Base-by-base conservation (phyloP, 495 filamentous ascomycete species). In the Podospora sp. region DNA sequence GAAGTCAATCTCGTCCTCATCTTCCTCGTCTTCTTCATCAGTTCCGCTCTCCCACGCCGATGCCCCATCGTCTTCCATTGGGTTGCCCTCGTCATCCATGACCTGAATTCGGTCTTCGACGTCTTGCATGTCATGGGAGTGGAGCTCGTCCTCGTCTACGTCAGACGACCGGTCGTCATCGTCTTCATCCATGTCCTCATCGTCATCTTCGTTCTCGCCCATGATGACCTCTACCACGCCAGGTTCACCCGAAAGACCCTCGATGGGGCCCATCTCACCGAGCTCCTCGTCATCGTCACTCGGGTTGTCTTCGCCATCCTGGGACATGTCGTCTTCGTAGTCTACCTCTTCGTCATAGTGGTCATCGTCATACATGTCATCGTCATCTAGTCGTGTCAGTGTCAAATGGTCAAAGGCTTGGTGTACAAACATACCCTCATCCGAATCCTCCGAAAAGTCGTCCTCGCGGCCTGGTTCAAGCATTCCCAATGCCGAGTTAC, bases 401-500 rank as follows among this genome's bases (percentile, higher is more conserved):
- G 40, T 33, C 0, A 77, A 68, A 65, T 40, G 62, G 50, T 33
- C 6, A 58, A 18, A 57, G 46, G 35, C 36, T 20, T 40, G 26
- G 26, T 33, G 16, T 69, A 14, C 20, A 24, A 29, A 24, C 72
- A 60, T 79, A 83, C 80, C 87, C 69, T 93, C 92, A 62, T 90
- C 84, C 16, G 80, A 86, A 61, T 86, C 87, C 63, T 88, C 88
- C 6, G 89, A 91, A 65, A 89, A 90, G 62, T 91, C 90, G 65
- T 92, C 90, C 68, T 92, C 90, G 68, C 92, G 85, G 66, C 87
- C 86, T 68, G 91, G 91, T 74, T 97, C 95, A 65, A 97, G 88
- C 87, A 99, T 93, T 46, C 96, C 96, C 35, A 99, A 83, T 5
- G 96, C 92, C 4, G 95, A 97, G 73, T 98, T 96, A 50, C 95